phyloP scores from a whole-genome alignment of 208 protist species.

The Porcisia deanei region DNA sequence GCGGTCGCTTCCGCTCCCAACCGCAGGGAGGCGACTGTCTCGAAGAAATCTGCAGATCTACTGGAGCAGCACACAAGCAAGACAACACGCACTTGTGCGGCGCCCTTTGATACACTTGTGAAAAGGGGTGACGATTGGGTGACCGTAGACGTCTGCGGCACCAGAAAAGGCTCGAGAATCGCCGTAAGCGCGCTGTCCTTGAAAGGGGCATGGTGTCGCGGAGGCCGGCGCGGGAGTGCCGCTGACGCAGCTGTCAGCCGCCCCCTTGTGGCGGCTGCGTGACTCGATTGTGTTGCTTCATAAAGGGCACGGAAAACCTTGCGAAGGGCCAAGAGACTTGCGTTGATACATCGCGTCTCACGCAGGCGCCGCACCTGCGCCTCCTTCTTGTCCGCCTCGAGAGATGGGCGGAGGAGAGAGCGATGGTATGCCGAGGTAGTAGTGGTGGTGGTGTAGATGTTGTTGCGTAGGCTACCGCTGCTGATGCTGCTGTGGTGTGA shows the following conservation, averaged over 20 bases:
- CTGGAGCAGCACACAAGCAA: slow-evolving; percentile 70
- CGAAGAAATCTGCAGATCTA: slow-evolving; percentile 58
- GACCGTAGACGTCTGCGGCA: slow-evolving; percentile 15
- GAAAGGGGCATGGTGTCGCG: slow-evolving; percentile 57
- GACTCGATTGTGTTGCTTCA: slow-evolving; percentile 2
- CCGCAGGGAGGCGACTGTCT: slow-evolving; percentile 70
- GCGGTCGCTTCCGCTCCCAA: slow-evolving; percentile 69
- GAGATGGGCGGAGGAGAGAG: slow-evolving; percentile 22
- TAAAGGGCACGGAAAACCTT: slow-evolving; percentile 73
- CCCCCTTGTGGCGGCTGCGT: background rate
- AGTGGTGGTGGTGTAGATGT: slow-evolving; percentile 7
- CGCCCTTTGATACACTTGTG: background rate
- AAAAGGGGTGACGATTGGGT: slow-evolving; percentile 20
- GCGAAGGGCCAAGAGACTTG: slow-evolving; percentile 76
- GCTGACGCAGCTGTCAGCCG: background rate
- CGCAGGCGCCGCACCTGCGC: slow-evolving; percentile 30
- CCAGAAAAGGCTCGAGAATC: slow-evolving; percentile 66
- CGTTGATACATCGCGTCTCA: slow-evolving; percentile 79
- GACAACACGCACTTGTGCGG: slow-evolving; percentile 13
- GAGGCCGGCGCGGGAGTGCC: slow-evolving; percentile 12
- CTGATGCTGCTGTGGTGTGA: slow-evolving; percentile 12
- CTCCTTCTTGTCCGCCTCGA: slow-evolving; percentile 21
- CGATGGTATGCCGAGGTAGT: slow-evolving; percentile 6
- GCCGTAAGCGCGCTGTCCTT: slow-evolving; percentile 70
- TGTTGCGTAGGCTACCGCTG: slow-evolving; percentile 4